Percentiles rank a stretch among this genome's conserved stretches.
Conservation (phyloP, 176 grass and related monocot genomes). For the Tillandsia leiboldiana region DNA sequence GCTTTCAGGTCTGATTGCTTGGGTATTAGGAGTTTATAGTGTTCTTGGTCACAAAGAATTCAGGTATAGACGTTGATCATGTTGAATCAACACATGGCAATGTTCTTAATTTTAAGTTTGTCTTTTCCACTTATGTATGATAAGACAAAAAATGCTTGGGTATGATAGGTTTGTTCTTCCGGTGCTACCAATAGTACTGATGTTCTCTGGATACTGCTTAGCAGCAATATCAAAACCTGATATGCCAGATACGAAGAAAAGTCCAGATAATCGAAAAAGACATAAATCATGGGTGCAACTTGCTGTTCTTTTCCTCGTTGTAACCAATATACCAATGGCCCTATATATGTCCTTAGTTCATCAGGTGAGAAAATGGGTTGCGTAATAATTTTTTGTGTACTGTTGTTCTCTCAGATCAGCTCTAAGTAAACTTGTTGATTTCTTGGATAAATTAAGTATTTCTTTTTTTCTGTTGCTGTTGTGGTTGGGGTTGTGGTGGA, state of each 20-base stretch:
- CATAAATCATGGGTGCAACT: conserved; percentile 35
- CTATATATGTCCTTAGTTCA: conserved; percentile 78
- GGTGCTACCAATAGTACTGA: conserved; percentile 74
- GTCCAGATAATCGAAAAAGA: conserved; percentile 12
- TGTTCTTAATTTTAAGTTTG: conserved; percentile 1
- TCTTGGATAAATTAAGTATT: conserved; percentile 1
- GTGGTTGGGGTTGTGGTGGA: neutral
- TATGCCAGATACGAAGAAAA: conserved; percentile 19
- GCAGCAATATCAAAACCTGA: conserved; percentile 31
- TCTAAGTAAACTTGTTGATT: neutral
- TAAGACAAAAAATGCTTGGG: too few relatives aligned
- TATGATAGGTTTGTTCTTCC: conserved; percentile 83
- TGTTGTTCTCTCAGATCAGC: neutral
- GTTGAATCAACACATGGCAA: neutral
- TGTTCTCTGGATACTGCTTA: conserved; percentile 85
- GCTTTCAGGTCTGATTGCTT: conserved; percentile 59
- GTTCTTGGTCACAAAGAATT: conserved; percentile 96
- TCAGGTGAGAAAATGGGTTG: conserved; percentile 45
- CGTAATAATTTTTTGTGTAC: neutral
- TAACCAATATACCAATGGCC: conserved; percentile 84
- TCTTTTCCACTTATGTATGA: conserved; percentile 1
- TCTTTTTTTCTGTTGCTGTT: neutral
- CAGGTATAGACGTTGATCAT: conserved; percentile 33
- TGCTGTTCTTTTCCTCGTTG: conserved; percentile 48
- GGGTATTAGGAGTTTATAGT: conserved; percentile 91